Evolutionary conservation across 768 basidiomycete genomes (phyloP), one percentile per base, ranked within the genome.

Genomic region (Lactarius evosmus): DNA sequence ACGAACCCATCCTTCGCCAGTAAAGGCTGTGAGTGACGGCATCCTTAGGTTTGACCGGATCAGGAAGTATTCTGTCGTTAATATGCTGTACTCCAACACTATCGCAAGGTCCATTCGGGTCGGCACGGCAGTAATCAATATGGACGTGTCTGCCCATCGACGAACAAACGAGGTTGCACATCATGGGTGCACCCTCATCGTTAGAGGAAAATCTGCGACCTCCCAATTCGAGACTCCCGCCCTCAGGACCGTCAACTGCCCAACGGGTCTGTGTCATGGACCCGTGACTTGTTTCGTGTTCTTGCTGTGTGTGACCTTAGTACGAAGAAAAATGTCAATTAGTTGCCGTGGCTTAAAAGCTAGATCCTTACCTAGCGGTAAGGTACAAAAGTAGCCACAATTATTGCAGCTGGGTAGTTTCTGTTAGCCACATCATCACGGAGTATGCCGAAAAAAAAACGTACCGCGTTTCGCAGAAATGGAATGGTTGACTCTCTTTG

Each of bases 261-360:
- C 86, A 87, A 38, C 76, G 75, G 0, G 82, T 81, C 60, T 74
- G 77, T 0, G 83, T 81, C 84, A 86, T 86, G 0, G 83, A 85
- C 7, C 85, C 86, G 59, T 87, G 85, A 14, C 76, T 77, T 0
- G 85, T 87, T 52, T 85, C 84, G 44, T 87, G 85, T 54, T 84
- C 82, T 66, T 80, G 76, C 60, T 86, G 83, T 1, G 82, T 61
- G 65, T 86, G 85, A 0, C 81, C 85, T 86, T 30, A 17, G 40
- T 29, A 22, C 25, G 30, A 41, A n/a, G 34, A 2, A 12, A 53
- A 9, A 65, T 41, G 55, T 38, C 17, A 19, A 6, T n/a, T 2
- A 19, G 50, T 19, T 52, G 29, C 30, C 7, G 0, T 29, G 2
- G 22, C 22, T 46, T 17, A 60, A 30, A n/a, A 36, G 22, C 3